A percentile compares a stretch with the other conserved stretches of the same genome.
Conservation (phyloP, 1,284 basidiomycete genomes). For the Porodaedalea pini region DNA sequence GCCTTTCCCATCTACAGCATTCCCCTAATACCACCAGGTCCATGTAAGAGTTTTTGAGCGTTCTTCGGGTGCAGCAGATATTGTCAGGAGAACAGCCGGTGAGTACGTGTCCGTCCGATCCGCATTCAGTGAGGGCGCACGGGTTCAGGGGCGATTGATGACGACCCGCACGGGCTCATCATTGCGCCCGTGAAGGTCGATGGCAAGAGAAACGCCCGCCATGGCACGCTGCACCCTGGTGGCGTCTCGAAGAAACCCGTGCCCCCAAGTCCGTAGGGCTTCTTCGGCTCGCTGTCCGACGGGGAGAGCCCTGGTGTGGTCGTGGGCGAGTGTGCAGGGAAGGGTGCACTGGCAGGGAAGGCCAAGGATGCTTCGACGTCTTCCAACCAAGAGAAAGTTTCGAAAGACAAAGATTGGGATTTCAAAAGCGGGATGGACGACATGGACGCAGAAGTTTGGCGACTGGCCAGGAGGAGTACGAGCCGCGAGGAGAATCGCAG, state of each 20-base stretch:
- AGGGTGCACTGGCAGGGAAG: too few species aligned
- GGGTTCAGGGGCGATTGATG: too few species aligned
- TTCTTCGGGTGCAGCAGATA: too few species aligned
- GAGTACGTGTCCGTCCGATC: too few species aligned
- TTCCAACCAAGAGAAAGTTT: constrained; percentile 23
- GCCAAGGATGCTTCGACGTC: background rate
- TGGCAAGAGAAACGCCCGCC: constrained; percentile 60
- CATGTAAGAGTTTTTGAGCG: too few species aligned
- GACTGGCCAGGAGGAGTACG: constrained; percentile 88
- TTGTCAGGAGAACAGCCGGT: too few species aligned
- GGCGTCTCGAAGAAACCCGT: constrained; percentile 61
- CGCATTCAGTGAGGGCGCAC: too few species aligned
- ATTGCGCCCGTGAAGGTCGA: constrained; percentile 48
- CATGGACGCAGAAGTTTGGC: constrained; percentile 68
- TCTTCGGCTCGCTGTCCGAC: constrained; percentile 33
- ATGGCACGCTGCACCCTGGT: constrained; percentile 68
- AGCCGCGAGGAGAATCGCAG: constrained; percentile 95
- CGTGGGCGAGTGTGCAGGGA: background rate
- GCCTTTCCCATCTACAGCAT: too few species aligned
- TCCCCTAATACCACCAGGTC: too few species aligned
- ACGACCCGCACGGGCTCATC: constrained; percentile 25
- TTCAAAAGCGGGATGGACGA: constrained; percentile 40
- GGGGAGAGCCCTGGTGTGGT: constrained; percentile 26
- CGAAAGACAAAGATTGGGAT: constrained; percentile 29
- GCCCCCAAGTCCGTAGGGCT: constrained; percentile 27